A percentile compares a stretch with the other conserved stretches of the same genome.
phyloP scores from a whole-genome alignment of 2,329 filamentous ascomycete species.

The Pyrenochaeta sp. region DNA sequence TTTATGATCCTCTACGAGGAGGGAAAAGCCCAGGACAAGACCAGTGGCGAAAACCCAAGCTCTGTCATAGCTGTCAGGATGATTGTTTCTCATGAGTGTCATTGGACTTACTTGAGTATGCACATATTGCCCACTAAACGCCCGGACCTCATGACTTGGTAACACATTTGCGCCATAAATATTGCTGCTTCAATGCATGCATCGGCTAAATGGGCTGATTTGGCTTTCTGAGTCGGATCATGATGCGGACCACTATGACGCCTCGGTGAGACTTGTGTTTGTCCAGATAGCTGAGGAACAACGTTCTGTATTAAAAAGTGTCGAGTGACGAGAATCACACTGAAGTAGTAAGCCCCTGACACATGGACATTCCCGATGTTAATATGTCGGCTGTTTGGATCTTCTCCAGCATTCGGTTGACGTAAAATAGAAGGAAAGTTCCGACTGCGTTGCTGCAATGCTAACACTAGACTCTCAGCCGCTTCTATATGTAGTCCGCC shows the following conservation, averaged over 20 bases:
- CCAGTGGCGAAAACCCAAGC: conserved; percentile 66
- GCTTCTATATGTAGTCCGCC: conserved; percentile 10
- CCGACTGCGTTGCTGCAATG: conserved; percentile 56
- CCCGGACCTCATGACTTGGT: conserved; percentile 56
- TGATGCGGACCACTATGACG: conserved; percentile 19
- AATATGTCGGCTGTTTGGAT: conserved; percentile 36
- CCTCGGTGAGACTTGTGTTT: conserved; percentile 29
- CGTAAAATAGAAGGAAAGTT: conserved; percentile 51
- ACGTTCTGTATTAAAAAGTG: conserved; percentile 64
- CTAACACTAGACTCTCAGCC: conserved; percentile 20
- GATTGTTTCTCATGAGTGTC: background rate
- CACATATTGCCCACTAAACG: conserved; percentile 65
- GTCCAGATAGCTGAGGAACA: conserved; percentile 35
- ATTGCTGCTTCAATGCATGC: conserved; percentile 65
- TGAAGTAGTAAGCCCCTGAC: conserved; percentile 67
- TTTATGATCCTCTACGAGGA: conserved; percentile 60
- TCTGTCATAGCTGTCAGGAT: conserved; percentile 36
- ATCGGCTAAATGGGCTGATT: conserved; percentile 55
- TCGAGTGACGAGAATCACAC: conserved; percentile 65
- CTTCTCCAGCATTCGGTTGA: conserved; percentile 16
- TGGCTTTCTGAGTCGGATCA: conserved; percentile 31
- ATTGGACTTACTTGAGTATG: conserved; percentile 62
- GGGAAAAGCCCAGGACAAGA: conserved; percentile 64
- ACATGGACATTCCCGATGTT: conserved; percentile 63
- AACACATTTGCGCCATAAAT: conserved; percentile 64